Base-by-base conservation (phyloP, 768 basidiomycete genomes). In the Trametes meyenii region DNA sequence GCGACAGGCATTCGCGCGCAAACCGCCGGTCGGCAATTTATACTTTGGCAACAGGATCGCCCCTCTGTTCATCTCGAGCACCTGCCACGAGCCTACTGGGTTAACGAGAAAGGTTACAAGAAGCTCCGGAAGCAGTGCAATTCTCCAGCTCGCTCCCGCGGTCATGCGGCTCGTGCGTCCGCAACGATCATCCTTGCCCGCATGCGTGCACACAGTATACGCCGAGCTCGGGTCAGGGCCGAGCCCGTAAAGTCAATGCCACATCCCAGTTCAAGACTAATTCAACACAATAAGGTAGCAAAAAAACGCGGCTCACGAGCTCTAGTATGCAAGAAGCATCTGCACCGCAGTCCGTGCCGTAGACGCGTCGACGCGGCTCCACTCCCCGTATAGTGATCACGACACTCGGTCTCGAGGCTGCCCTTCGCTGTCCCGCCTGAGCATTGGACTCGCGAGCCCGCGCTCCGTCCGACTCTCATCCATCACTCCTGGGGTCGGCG, bases 361-460 rank as follows among this genome's bases (percentile, higher is more conserved):
- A 8, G 29, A 33, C 29, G 8, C 8, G 29, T 33, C 29, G 29
- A 33, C 29, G 8, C 29, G 29, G 29, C 29, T 33, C 29, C 29
- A 33, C 3, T 8, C 29, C 29, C 51, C 42, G 16, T 39, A 11
- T 11, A 4, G 26, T 23, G 5, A 14, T 54, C 52, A 65, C 38
- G 64, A 66, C 23, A 38, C 58, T 19, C 68, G 46, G 52, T 71
- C 69, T 33, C 71, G 61, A 17, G 36, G 55, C 33, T 63, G 61
- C 19, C 69, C 69, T 51, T 74, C 71, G 58, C 72, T 71, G 50
- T 74, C 76, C 53, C 76, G 73, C 60, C 87, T 78, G 75, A 89
- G 71, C 64, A 85, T 78, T 6, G 88, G 88, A 69, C 86, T 89
- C 50, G 80, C 76, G 40, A 89, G 63, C 40, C 88, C 87, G n/a